phyloP scores from a whole-genome alignment of 73 alveolate genomes.

The Stentor roeselii region DNA sequence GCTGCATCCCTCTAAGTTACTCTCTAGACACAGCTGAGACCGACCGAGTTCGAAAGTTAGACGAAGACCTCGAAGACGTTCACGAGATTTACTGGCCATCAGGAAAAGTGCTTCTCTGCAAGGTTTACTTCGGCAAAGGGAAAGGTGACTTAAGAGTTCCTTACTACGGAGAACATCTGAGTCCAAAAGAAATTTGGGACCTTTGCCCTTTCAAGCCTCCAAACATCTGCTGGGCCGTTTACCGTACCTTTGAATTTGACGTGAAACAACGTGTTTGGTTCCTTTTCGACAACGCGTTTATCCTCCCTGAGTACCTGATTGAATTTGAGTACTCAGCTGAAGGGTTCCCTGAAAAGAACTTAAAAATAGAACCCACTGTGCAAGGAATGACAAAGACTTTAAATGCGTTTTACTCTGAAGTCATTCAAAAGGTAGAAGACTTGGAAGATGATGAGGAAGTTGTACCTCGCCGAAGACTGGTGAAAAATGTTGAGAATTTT shows the following conservation, averaged over 20 bases:
- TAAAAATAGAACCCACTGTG: neutral
- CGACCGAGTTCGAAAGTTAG: slow-evolving; percentile 39
- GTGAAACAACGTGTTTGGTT: slow-evolving; percentile 74
- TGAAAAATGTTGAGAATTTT: neutral
- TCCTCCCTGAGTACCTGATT: slow-evolving; percentile 82
- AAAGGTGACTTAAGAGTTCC: slow-evolving; percentile 56
- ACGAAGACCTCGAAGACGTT: slow-evolving; percentile 41
- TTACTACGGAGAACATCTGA: slow-evolving; percentile 42
- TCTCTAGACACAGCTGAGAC: slow-evolving; percentile 71
- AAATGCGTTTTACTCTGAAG: neutral
- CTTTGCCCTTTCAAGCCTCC: slow-evolving; percentile 55
- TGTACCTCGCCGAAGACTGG: neutral
- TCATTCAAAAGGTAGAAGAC: neutral
- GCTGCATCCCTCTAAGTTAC: slow-evolving; percentile 63
- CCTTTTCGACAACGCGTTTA: slow-evolving; percentile 73
- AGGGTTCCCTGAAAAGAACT: neutral
- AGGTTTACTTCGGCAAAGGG: slow-evolving; percentile 70
- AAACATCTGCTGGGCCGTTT: slow-evolving; percentile 53
- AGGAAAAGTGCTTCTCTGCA: slow-evolving; percentile 73
- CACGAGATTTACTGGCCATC: slow-evolving; percentile 54
- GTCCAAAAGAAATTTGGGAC: slow-evolving; percentile 63
- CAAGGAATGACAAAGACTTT: neutral
- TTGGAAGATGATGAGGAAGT: neutral
- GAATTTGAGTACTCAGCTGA: slow-evolving; percentile 69
- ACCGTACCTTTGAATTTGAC: slow-evolving; percentile 63